phyloP scores from a whole-genome alignment of 1,139 yeast genomes.

The Yamadazyma pseudoaaseri region DNA sequence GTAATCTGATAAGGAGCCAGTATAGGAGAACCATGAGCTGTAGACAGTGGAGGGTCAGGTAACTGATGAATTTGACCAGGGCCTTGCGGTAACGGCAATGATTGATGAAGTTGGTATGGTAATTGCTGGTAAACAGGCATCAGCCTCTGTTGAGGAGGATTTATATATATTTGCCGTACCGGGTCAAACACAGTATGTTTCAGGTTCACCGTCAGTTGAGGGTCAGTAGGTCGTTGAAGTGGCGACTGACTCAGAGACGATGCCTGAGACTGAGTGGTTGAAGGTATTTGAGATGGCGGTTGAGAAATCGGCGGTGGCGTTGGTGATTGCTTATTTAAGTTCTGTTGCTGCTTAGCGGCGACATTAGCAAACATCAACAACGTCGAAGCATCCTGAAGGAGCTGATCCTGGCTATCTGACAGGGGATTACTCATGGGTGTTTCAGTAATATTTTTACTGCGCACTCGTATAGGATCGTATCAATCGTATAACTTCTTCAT shows the following conservation, averaged over 20 bases:
- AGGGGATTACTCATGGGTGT: constrained; percentile 1
- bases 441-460: constrained; percentile 1
- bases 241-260: constrained; percentile 1
- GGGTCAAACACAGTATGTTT: constrained; percentile 9
- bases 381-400: constrained; percentile 56
- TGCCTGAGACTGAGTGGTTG: constrained; percentile 4
- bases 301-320: constrained; percentile 9
- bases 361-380: constrained; percentile 62
- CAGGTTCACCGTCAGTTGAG: too few species aligned
- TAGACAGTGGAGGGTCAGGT: too few species aligned
- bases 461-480: neutral
- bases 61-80: too few species aligned
- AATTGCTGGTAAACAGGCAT: too few species aligned
- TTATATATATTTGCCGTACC: constrained; percentile 7
- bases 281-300: neutral
- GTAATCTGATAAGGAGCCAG: too few species aligned
- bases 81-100: too few species aligned
- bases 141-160: constrained; percentile 1
- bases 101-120: too few species aligned
- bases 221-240: neutral
- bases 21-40: too few species aligned
- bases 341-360: constrained; percentile 46
- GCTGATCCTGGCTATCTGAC: constrained; percentile 11
- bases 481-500: too few species aligned
- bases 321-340: constrained; percentile 15